A percentile compares a stretch with the other conserved stretches of the same genome.
Conservation (phyloP, 768 basidiomycete species). For the Phallus indusiatus region DNA sequence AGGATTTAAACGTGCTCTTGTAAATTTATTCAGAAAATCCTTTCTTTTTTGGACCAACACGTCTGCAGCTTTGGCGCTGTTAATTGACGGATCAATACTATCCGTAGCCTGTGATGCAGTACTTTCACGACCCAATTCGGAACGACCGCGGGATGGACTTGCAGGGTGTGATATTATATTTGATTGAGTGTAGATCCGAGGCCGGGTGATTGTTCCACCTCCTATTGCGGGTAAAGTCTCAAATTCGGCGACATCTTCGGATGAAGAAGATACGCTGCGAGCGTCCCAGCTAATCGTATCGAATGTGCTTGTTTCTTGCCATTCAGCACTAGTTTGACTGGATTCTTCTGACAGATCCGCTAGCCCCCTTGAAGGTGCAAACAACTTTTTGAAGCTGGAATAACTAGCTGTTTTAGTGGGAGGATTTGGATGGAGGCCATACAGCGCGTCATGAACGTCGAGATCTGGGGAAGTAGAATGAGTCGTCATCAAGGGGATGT, state of each 20-base stretch:
- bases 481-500: conserved; percentile 14
- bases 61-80: too few relatives aligned
- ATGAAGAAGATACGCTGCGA: conserved; percentile 27
- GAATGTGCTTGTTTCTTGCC: conserved; percentile 30
- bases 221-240: conserved; percentile 90
- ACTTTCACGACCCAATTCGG: not conserved
- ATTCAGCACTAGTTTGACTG: conserved; percentile 33
- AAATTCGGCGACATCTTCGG: conserved; percentile 50
- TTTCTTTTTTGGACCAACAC: too few relatives aligned
- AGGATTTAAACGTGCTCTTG: too few relatives aligned
- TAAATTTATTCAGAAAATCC: too few relatives aligned
- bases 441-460: conserved; percentile 93
- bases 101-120: conserved; percentile 16
- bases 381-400: conserved; percentile 66
- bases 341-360: conserved; percentile 73
- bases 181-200: conserved; percentile 81
- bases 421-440: conserved; percentile 82
- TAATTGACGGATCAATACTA: conserved; percentile 29
- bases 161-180: conserved; percentile 45
- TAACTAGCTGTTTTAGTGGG: too few relatives aligned
- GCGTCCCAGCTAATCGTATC: conserved; percentile 68
- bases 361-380: conserved; percentile 31
- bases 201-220: conserved; percentile 78
- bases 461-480: conserved; percentile 44
- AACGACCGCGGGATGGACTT: conserved; percentile 4